phyloP scores from a whole-genome alignment of 2,329 filamentous ascomycete genomes.

The Pseudogymnoascus sp. region DNA sequence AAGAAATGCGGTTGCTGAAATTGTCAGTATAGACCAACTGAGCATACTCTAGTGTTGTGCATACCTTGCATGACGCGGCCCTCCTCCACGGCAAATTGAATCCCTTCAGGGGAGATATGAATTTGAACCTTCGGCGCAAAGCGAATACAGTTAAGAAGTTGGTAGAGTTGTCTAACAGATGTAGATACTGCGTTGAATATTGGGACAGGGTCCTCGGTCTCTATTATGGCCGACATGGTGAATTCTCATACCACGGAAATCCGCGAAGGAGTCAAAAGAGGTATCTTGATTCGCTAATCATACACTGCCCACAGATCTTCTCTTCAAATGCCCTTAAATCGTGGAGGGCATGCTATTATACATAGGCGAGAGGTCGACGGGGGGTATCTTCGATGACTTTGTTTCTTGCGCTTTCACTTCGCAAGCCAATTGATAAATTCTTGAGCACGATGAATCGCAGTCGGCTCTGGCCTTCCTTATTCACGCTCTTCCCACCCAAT shows the following conservation, averaged over 20 bases:
- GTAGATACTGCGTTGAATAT: slow-evolving; percentile 70
- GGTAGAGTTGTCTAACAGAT: slow-evolving; percentile 68
- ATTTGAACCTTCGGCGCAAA: slow-evolving; percentile 49
- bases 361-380: background rate
- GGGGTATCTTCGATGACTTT: slow-evolving; percentile 2
- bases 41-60: background rate
- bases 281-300: slow-evolving; percentile 9
- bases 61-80: slow-evolving; percentile 84
- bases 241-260: slow-evolving; percentile 1
- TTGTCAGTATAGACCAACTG: slow-evolving; percentile 15
- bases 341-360: slow-evolving; percentile 5
- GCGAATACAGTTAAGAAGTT: slow-evolving; percentile 49
- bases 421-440: background rate
- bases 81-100: slow-evolving; percentile 84
- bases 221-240: slow-evolving; percentile 24
- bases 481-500: background rate
- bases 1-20: slow-evolving; percentile 66
- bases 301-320: slow-evolving; percentile 2
- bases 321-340: slow-evolving; percentile 1
- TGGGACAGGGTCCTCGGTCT: slow-evolving; percentile 32
- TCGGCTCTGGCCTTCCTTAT: background rate
- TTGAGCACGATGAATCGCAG: background rate
- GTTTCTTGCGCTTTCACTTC: slow-evolving; percentile 2
- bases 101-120: slow-evolving; percentile 77
- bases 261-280: background rate